Conservation (phyloP, 2,329 filamentous ascomycete species). For the Cadophora malorum region DNA sequence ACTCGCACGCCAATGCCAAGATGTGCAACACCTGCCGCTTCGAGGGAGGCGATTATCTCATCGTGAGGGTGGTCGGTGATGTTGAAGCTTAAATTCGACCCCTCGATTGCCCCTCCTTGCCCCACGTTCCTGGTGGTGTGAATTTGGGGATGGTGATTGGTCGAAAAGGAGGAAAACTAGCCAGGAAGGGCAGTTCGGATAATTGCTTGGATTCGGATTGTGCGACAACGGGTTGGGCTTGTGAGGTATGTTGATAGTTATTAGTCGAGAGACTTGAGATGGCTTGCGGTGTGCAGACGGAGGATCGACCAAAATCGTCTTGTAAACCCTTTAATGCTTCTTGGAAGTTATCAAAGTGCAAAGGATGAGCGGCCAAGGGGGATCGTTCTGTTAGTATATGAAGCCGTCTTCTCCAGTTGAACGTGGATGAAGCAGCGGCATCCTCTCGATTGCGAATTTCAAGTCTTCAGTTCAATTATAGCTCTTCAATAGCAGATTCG, state of each 20-base stretch:
- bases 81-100: conserved; percentile 4
- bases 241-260: conserved; percentile 4
- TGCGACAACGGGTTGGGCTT: neutral
- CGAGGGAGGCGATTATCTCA: conserved; percentile 12
- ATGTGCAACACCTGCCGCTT: conserved; percentile 18
- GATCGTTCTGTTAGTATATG: neutral
- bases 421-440: neutral
- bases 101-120: conserved; percentile 6
- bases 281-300: neutral
- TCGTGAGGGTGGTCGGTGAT: neutral
- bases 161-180: neutral
- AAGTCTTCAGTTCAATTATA: neutral
- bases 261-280: neutral
- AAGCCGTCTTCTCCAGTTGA: neutral
- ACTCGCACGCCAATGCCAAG: conserved; percentile 19
- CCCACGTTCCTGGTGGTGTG: conserved; percentile 9
- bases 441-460: neutral
- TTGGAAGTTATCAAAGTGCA: conserved; percentile 11
- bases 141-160: neutral
- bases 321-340: neutral
- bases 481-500: too few relatives aligned
- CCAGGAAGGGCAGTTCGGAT: conserved; percentile 17
- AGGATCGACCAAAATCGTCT: neutral
- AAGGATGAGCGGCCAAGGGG: neutral
- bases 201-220: neutral